phyloP scores from a whole-genome alignment of 371 early-diverging fungal species.

The Mucor indicus region DNA sequence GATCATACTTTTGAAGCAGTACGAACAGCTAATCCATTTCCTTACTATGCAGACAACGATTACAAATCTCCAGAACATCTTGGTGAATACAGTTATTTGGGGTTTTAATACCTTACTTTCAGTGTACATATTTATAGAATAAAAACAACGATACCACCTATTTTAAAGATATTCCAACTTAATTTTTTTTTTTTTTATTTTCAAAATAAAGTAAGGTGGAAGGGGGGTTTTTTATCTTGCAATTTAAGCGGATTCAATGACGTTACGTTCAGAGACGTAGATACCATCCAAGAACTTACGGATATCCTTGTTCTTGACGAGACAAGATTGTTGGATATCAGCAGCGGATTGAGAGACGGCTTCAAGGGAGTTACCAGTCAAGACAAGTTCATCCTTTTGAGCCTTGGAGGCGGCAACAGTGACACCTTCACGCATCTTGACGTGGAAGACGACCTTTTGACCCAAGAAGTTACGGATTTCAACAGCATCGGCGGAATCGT shows the following conservation, averaged over 20 bases:
- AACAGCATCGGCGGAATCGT: constrained; percentile 76
- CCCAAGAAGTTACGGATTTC: constrained; percentile 99
- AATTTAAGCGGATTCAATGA: constrained; percentile 30
- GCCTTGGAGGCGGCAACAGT: constrained; percentile 74
- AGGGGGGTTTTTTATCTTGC: too few relatives aligned
- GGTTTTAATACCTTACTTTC: too few relatives aligned
- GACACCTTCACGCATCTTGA: constrained; percentile 92
- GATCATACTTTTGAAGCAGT: constrained; percentile 51
- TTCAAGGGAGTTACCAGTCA: constrained; percentile 95
- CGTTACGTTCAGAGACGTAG: constrained; percentile 88
- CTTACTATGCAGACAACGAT: constrained; percentile 51
- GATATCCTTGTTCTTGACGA: constrained; percentile 90
- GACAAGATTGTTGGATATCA: constrained; percentile 70
- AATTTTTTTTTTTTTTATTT: too few relatives aligned
- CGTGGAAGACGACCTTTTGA: constrained; percentile 91
- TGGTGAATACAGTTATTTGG: constrained; percentile 54
- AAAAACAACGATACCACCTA: too few relatives aligned
- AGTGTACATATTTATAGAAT: too few relatives aligned
- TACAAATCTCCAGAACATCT: constrained; percentile 41
- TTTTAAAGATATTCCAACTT: too few relatives aligned
- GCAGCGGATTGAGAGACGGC: constrained; percentile 97
- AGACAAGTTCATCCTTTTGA: constrained; percentile 95
- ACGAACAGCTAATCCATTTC: constrained; percentile 35
- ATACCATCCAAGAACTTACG: constrained; percentile 99
- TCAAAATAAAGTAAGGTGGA: not conserved